Base-by-base conservation (phyloP, 108 stramenopile genomes). In the Cyclotella atomus region DNA sequence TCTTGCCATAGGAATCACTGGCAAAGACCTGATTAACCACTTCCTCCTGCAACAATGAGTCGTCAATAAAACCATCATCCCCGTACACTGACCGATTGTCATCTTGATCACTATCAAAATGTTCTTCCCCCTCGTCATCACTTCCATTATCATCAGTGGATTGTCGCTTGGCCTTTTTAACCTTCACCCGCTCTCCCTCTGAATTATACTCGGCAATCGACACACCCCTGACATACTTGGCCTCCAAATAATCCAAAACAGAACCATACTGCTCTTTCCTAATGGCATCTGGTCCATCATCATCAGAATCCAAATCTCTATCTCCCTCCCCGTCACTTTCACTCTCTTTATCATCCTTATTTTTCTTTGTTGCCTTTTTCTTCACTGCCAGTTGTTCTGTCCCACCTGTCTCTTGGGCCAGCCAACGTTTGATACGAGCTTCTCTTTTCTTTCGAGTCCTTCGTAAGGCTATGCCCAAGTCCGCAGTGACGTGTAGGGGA, bases 191-290 rank as follows among this genome's bases (percentile, higher is more conserved):
- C 54, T 68, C 56, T 0, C 70, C 65, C 1, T 47, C 24, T 34
- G 87, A 84, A 59, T 88, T 81, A 15, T 80, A 70, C 15, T 83
- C 83, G 0, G 78, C 81, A 55, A 92, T 68, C 87, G 87, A 85
- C 15, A 95, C 90, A 24, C 94, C 94, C 35, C 87, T 75, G 0
- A 87, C 91, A 57, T 95, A 95, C 61, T 95, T 95, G 30, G 94
- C 94, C 60, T 95, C 94, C 9, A 95, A 59, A 60, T 95, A 95
- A 84, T 95, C 94, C 5, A 92, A 24, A 3, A 92, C 73, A 3
- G 85, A 85, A 17, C 85, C 86, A 61, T 85, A 92, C 34, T 91
- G 84, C 19, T 82, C 75, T 17, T 67, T 78, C 7, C 77, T 69
- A 16, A 38, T 45, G 27, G 59, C 70, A 44, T 63, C 68, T 25